A percentile compares a stretch with the other conserved stretches of the same genome.
Conservation (phyloP, 306 rosid species). For the Cicer chorassanicum region DNA sequence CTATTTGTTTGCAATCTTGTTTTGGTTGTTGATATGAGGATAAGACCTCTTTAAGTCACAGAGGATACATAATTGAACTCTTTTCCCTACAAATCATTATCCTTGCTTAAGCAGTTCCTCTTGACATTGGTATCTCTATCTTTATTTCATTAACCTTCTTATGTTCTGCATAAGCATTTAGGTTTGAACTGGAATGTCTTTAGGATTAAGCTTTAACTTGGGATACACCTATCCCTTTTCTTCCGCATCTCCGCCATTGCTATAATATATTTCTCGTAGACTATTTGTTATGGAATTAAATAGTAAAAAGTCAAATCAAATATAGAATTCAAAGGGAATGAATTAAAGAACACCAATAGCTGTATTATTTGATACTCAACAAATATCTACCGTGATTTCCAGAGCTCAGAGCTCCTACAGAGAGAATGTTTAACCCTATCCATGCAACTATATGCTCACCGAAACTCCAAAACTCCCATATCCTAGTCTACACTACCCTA, state of each 20-base stretch:
- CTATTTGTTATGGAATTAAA: too few relatives aligned
- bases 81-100: constrained; percentile 4
- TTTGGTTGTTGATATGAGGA: constrained; percentile 15
- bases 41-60: not conserved
- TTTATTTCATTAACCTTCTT: constrained; percentile 15
- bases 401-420: too few relatives aligned
- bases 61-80: not conserved
- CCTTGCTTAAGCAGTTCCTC: constrained; percentile 17
- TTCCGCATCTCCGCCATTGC: not conserved
- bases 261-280: not conserved
- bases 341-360: not conserved
- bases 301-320: not conserved
- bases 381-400: too few relatives aligned
- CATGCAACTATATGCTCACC: too few relatives aligned
- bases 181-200: too few relatives aligned
- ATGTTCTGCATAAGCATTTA: not conserved
- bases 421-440: too few relatives aligned
- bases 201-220: too few relatives aligned
- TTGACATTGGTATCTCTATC: constrained; percentile 1
- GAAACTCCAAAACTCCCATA: too few relatives aligned
- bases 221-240: too few relatives aligned
- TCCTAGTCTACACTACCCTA: not conserved
- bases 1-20: constrained; percentile 31
- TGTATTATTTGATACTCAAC: not conserved
- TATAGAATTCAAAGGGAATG: not conserved